Conservation (phyloP, 2,329 filamentous ascomycete genomes). For the Myotisia sp. region DNA sequence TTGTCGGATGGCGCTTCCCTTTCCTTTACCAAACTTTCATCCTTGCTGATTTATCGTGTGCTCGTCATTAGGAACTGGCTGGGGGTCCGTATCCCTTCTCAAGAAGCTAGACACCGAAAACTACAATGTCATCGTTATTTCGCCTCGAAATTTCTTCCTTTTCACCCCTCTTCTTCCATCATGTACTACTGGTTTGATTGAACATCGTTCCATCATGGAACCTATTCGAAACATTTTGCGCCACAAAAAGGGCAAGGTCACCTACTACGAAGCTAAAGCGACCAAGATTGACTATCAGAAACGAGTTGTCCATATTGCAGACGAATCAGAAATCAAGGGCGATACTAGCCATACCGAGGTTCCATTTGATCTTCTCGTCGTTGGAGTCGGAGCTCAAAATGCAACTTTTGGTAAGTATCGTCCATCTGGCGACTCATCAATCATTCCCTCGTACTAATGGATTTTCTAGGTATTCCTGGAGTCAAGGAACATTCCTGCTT, state of each 20-base stretch:
- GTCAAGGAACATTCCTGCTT: constrained; percentile 94
- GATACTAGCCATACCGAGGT: constrained; percentile 71
- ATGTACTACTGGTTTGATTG: constrained; percentile 92
- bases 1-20: not conserved
- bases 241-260: constrained; percentile 83
- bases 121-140: constrained; percentile 97
- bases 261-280: constrained; percentile 95
- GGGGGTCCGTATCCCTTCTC: constrained; percentile 87
- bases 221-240: constrained; percentile 90
- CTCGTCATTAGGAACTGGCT: constrained; percentile 63
- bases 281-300: constrained; percentile 88
- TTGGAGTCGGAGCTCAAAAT: constrained; percentile 95
- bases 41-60: constrained; percentile 14
- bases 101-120: constrained; percentile 98
- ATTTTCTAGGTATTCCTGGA: constrained; percentile 59
- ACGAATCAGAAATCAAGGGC: constrained; percentile 87
- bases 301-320: constrained; percentile 75
- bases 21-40: not conserved
- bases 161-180: constrained; percentile 96
- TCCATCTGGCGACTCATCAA: no score
- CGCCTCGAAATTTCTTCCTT: constrained; percentile 97
- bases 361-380: constrained; percentile 93
- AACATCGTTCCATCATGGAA: constrained; percentile 99
- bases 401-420: constrained; percentile 76
- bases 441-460: not conserved